Conservation (phyloP, 2,329 filamentous ascomycete genomes). For the Calonectria naviculata region DNA sequence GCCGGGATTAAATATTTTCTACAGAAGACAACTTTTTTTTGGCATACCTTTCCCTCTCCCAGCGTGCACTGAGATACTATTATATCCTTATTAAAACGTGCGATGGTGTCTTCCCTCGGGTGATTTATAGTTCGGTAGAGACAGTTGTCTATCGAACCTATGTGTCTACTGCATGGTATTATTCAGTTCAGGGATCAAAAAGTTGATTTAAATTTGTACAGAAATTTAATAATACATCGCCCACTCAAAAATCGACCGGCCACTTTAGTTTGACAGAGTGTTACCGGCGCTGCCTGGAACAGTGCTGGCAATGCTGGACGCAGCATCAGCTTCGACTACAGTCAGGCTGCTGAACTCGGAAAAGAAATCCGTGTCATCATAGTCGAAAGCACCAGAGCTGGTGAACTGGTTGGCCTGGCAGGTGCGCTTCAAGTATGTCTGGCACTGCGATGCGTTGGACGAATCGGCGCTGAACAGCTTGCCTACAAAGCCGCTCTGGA, state of each 20-base stretch:
- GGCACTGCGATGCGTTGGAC: background rate
- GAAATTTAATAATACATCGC: background rate
- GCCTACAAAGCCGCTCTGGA: background rate
- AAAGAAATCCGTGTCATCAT: background rate
- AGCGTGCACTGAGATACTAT: too few relatives aligned
- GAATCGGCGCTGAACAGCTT: background rate
- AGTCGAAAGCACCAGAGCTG: background rate
- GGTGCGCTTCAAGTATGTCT: background rate
- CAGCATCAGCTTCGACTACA: background rate
- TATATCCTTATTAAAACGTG: too few relatives aligned
- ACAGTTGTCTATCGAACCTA: too few relatives aligned
- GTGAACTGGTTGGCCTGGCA: background rate
- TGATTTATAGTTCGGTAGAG: too few relatives aligned
- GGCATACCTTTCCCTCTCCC: too few relatives aligned
- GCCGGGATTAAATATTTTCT: too few relatives aligned
- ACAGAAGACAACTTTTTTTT: too few relatives aligned
- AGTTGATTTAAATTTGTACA: background rate
- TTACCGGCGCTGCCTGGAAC: background rate
- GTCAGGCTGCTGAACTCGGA: background rate
- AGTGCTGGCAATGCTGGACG: background rate
- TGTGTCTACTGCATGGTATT: too few relatives aligned
- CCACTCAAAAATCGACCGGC: rapidly evolving
- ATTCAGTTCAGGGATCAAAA: too few relatives aligned
- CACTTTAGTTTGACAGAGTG: background rate
- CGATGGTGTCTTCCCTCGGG: too few relatives aligned